Evolutionary conservation across 129 eudicot genomes (phyloP), one percentile per base, ranked within the genome.

Genomic region (Calendula officinalis): DNA sequence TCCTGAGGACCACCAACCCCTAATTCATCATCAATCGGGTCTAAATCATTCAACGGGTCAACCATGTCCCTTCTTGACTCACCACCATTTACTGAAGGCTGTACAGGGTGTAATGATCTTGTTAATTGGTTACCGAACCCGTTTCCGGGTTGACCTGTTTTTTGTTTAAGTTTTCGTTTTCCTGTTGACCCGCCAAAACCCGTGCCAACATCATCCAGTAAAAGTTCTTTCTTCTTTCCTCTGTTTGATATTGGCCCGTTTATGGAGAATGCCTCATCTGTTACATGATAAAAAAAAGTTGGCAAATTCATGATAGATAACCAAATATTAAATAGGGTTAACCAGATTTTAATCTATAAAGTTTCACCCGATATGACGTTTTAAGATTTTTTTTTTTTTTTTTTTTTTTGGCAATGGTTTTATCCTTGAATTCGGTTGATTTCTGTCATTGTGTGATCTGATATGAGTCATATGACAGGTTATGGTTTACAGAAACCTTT

Each of bases 191-290:
- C 97, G 59, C 85, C 87, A 46, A 54, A 48, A 35, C 65, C 78
- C 39, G 70, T 64, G 53, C 75, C 90, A 42, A 84, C 88, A 54
- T 86, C 89, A 73, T 90, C 95, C 32, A 90, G 95, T 51, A 78
- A 59, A 30, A 90, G 81, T 74, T 90, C 97, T 65, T 77, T 90
- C 73, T 80, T 90, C 87, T 78, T 86, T 22, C 89, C 91, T 73
- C 89, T 80, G 81, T 86, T 90, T 56, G 76, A 79, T 67, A 84
- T 81, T n/a, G 97, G 91, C 39, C 95, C 97, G 27, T 73, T 80
- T 77, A 79, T 83, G 4, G 91, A 90, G 74, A 85, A 81, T 56
- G 83, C 83, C 45, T 78, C 84, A 57, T 89, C 90, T 58, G 83
- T 70, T 60, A 56, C 72, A 80, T 72, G 75, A 66, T 62, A 34